Base-by-base conservation (phyloP, 2,329 filamentous ascomycete species). In the Coniochaeta sp. region DNA sequence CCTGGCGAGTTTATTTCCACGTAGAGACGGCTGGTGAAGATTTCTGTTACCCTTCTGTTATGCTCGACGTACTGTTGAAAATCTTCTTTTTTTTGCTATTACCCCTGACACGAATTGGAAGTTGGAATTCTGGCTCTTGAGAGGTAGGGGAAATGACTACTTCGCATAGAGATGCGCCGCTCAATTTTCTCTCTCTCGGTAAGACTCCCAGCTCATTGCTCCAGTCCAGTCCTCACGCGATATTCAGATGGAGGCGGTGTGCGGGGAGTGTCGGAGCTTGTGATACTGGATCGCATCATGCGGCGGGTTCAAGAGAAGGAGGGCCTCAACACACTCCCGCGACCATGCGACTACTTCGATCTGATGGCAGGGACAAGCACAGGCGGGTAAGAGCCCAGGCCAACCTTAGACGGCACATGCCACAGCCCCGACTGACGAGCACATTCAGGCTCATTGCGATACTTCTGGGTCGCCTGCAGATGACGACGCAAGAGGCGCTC, bases 401-500 rank as follows among this genome's bases (percentile, higher is more conserved):
- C n/a, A n/a, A 6, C 14, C 5, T 16, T 22, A 13, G 13, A 28
- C 24, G 28, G 2, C n/a, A 28, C 30, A 9, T 32, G 30, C 30
- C 9, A 28, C 4, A 4, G 4, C 24, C 16, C 6, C 3, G 5
- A 48, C 32, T 56, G 4, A 56, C 24, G 4, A 8, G 27, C 9
- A 18, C 18, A 30, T 51, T 6, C 24, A 75, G 73, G 0, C 60
- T 77, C 8, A 71, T 77, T 9, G 72, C 74, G 2, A 68, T 77
- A 30, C 71, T 78, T 66, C 65, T 77, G 5, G 72, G 73, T 1
- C 67, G 71, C 2, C 60, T 78, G 1, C 58, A 67, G 27, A 73
- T 77, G 70, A 66, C 64, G 24, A 65, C 74, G 8, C 54, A 63
- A 22, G 69, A 76, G 16, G 74, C 71, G 27, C 67, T 75, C 14